Evolutionary conservation across 2,329 filamentous ascomycete genomes (phyloP), one percentile per base, ranked within the genome.

Genomic region (Phyllosticta paracitricarpa): DNA sequence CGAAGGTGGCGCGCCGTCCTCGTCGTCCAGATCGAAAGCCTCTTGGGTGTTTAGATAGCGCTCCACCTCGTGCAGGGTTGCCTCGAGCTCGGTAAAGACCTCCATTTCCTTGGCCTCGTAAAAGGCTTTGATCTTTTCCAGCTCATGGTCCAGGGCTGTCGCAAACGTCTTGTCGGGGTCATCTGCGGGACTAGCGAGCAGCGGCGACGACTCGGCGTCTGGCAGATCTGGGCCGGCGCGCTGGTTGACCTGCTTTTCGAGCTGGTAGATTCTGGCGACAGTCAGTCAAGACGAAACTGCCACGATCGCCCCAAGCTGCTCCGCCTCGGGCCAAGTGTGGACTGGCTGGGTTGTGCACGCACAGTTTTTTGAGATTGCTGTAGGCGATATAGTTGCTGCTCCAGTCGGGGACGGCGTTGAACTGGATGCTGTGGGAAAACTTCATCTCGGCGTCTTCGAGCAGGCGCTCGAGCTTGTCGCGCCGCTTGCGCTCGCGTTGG

Each of bases 331-430:
- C 30, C 55, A 48, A 48, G 24, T 55, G 54, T 25, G 17, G 12
- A 12, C 8, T 8, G 17, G 17, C 53, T 19, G 7, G 9, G 2
- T 30, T 25, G 8, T 35, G 53, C 59, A 81, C 89, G 71, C 75
- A 95, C 91, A 97, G 83, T 81, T 99, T 99, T 82, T 99, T 99
- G 68, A 99, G 83, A 71, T 97, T 97, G 78, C 92, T 97, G 77
- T 99, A 99, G 63, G 92, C 89, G 72, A 99, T 95, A 76, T 99
- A 99, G 76, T 97, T 86, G 70, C 87, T 92, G 79, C 91, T 97
- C 94, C 94, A 99, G 77, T 99, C 94, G n/a, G 94, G 94, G 68
- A 99, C 94, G 65, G 94, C 92, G 79, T 99, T 99, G 79, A 99
- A 99, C 81, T 99, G 94, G 69, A 99, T 88, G 77, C 93, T 97